Percentiles rank a stretch among this genome's conserved stretches.
Evolutionary conservation across 2,329 filamentous ascomycete species (phyloP).

Genomic region (Ophiostoma tasmaniense): DNA sequence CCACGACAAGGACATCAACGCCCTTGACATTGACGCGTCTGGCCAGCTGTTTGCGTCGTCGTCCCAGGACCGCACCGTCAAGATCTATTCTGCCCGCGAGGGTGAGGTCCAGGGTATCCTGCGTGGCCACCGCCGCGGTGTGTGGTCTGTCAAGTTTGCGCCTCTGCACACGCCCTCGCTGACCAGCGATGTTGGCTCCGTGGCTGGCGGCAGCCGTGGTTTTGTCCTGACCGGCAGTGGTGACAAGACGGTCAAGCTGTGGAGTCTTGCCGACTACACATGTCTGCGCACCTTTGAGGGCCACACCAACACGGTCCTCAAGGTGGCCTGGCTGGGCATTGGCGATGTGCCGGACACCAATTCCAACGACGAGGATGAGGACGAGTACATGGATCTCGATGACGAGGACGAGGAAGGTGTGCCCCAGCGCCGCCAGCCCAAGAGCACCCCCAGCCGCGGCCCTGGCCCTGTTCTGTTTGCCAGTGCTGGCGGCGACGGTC

Average conservation of each 20-base stretch:
- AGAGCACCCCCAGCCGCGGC: not conserved
- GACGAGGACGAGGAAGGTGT: not conserved
- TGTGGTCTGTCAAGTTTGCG: constrained; percentile 91
- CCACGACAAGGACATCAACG: constrained; percentile 98
- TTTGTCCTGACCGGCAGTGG: constrained; percentile 84
- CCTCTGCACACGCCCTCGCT: constrained; percentile 67
- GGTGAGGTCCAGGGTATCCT: constrained; percentile 88
- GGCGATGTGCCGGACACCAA: constrained; percentile 39
- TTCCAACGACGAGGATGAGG: constrained; percentile 33
- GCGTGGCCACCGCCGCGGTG: constrained; percentile 84
- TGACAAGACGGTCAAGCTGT: constrained; percentile 92
- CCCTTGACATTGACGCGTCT: constrained; percentile 69
- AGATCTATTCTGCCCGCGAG: constrained; percentile 88
- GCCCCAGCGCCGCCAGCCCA: not conserved
- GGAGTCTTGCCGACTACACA: constrained; percentile 86
- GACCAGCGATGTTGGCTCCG: constrained; percentile 60
- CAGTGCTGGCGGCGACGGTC: constrained; percentile 83
- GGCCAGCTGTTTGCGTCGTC: constrained; percentile 86
- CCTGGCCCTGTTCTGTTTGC: constrained; percentile 54
- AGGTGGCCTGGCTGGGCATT: constrained; percentile 75
- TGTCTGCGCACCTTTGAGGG: constrained; percentile 93
- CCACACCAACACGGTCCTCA: constrained; percentile 90
- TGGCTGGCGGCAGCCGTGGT: constrained; percentile 59
- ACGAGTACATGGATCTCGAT: constrained; percentile 12
- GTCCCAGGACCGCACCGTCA: constrained; percentile 92